Base-by-base conservation (phyloP, 164 flowering plant genomes). In the Kingdonia uniflora region DNA sequence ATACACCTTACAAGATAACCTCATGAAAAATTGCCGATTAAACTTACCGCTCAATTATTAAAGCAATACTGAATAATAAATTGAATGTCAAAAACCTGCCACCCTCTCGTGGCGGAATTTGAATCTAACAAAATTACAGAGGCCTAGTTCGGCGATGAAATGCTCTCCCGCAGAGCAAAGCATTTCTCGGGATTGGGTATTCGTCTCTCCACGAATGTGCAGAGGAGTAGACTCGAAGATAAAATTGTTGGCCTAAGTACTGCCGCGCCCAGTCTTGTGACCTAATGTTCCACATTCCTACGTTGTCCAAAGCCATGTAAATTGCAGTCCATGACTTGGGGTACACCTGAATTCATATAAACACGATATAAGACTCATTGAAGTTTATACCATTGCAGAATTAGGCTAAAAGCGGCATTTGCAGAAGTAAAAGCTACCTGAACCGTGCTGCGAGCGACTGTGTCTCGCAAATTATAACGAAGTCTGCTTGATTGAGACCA, bases 251-350 rank as follows among this genome's bases (percentile, higher is more conserved):
- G n/a, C 97, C 97, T 37, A 88, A 65, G 71, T 85, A 85, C 49
- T 88, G 96, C 20, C 85, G 73, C 2, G 75, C 88, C 96, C 96
- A 85, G 58, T 81, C 69, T 75, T 83, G 81, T 6, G 96, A 85
- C 64, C 96, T 74, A 41, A 88, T 51, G 57, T 88, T 85, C 96
- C 96, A 88, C 91, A 85, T 85, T 26, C 96, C 96, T 50, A 82
- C 94, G 59, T 83, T 88, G 79, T 88, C 96, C 61, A 85, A 42
- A 7, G 94, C 73, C 78, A 88, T 64, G 68, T 83, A 88, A 42
- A 88, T 54, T 13, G 95, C 92, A 19, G 82, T 78, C 97, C 95
- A 88, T 56, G 97, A 77, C 58, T 63, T 70, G 1, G 95, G 95
- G 65, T 85, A 85, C 14, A 85, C 96, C 96, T 87, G 78, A 33